phyloP scores from a whole-genome alignment of 805 yeast species.

The Candida coquimbonensis region DNA sequence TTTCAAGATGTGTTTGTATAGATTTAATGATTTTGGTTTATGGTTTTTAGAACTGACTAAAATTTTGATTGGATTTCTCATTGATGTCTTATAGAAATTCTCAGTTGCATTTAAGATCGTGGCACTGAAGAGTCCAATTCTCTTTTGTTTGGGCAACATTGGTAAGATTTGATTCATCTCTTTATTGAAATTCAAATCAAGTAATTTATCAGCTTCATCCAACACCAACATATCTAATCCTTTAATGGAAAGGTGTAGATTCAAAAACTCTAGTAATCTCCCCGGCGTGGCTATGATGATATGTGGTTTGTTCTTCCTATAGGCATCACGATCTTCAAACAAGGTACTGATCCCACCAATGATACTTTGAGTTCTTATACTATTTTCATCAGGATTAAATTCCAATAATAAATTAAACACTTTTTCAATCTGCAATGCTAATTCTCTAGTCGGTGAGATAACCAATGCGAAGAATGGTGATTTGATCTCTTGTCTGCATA shows the following conservation, averaged over 20 bases:
- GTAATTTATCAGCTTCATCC: conserved; percentile 88
- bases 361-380: conserved; percentile 50
- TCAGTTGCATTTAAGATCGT: conserved; percentile 80
- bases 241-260: conserved; percentile 46
- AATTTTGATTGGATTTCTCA: conserved; percentile 87
- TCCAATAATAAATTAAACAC: conserved; percentile 58
- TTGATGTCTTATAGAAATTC: conserved; percentile 76
- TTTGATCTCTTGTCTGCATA: conserved; percentile 33
- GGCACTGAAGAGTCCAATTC: conserved; percentile 93
- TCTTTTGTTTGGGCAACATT: conserved; percentile 77
- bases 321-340: conserved; percentile 64
- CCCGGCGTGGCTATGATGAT: conserved; percentile 92
- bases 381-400: conserved; percentile 43
- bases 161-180: conserved; percentile 64
- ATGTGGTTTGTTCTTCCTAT: conserved; percentile 52
- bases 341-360: conserved; percentile 59
- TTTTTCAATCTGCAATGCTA: conserved; percentile 61
- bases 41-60: conserved; percentile 55
- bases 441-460: conserved; percentile 60
- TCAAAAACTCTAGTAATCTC: conserved; percentile 66
- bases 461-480: conserved; percentile 64
- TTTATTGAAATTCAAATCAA: conserved; percentile 68
- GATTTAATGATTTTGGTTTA: conserved; percentile 56
- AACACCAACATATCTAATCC: conserved; percentile 69
- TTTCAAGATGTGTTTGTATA: conserved; percentile 52